phyloP scores from a whole-genome alignment of 2,329 filamentous ascomycete species.

The Diaporthe humulicola region DNA sequence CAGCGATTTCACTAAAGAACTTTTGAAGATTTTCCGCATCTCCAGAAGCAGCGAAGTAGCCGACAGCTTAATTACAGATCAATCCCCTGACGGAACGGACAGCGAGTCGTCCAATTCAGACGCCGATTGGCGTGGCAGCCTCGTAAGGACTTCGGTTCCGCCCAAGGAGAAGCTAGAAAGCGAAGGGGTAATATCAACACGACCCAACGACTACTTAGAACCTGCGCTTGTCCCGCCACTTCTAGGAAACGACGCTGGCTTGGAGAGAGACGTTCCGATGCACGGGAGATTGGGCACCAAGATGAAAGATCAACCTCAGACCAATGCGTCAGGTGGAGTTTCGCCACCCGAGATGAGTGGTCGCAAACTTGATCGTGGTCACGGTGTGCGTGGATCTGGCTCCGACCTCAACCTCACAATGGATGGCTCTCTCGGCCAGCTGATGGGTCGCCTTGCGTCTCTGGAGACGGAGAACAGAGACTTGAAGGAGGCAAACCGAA shows the following conservation, averaged over 20 bases:
- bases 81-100: neutral
- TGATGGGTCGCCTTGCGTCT: neutral
- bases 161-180: no score
- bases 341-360: neutral
- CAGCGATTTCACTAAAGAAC: neutral
- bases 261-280: neutral
- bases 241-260: neutral
- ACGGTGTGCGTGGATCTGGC: neutral
- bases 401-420: neutral
- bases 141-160: no score
- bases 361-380: neutral
- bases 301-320: neutral
- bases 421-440: neutral
- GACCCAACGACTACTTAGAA: no score
- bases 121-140: no score
- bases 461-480: neutral
- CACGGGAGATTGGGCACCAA: neutral
- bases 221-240: no score
- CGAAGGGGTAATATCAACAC: no score
- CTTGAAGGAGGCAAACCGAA: neutral
- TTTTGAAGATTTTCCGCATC: neutral
- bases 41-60: neutral
- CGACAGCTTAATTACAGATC: neutral
- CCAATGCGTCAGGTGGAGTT: neutral
- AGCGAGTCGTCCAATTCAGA: no score